Evolutionary conservation across 2,329 filamentous ascomycete genomes (phyloP), one percentile per base, ranked within the genome.

Genomic region (Stromatinia cepivora): DNA sequence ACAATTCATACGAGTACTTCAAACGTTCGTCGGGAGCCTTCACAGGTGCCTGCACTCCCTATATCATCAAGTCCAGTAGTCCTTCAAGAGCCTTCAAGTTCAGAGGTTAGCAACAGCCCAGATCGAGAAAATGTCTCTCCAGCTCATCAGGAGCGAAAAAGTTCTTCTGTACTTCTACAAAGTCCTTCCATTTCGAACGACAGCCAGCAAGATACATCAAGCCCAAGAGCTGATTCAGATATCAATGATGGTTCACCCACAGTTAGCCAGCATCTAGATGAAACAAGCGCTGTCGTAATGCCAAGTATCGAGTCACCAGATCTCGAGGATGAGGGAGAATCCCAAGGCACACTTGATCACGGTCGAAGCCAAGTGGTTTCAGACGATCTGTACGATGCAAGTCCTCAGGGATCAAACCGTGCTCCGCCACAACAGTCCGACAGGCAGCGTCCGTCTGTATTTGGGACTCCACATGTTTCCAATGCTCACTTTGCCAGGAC

Each of bases 301-400:
- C 20, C 46, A 52, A 63, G 61, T 52, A 52, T 52, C 22, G 61
- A 63, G 61, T 39, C 46, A 22, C 31, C 46, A 20, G 48, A 63
- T 15, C 22, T 52, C 46, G 17, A 52, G 28, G 2, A 22, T 22
- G 15, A 63, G 34, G 31, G 28, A 59, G 36, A 63, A 15, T 39
- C 46, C 11, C 22, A 52, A 25, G 9, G 31, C 5, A 42, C 46
- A 39, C 31, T 63, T 63, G 61, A 39, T 20, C 61, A 52, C 39
- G 46, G 5, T 11, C 22, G 22, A 63, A 28, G 34, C 17, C 46
- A 52, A 63, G 31, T 39, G 46, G 9, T 20, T 22, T 20, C n/a
- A 28, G n/a, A 52, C 9, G 46, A 63, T 39, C 2, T 52, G 2
- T 28, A 52, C 10, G 15, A 39, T 20, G 31, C 3, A 17, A 63